Evolutionary conservation across 148 eudicot genomes (phyloP).

Genomic region (Persicaria maculosa): DNA sequence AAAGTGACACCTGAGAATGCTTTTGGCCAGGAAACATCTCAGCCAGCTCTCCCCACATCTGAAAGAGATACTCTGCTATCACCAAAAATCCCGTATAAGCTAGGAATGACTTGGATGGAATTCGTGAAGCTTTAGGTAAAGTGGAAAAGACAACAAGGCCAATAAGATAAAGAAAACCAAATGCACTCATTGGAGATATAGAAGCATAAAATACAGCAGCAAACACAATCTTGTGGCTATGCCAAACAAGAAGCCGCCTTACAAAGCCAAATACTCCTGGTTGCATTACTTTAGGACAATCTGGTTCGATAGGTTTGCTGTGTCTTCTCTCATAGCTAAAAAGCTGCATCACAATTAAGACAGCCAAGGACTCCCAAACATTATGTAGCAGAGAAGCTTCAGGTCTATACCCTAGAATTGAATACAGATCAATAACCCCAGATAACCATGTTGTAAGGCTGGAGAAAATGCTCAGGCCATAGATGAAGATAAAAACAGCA

Average conservation of each 20-base stretch:
- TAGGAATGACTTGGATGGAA: conserved; percentile 79
- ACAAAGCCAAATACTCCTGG: conserved; percentile 57
- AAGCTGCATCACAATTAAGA: conserved; percentile 95
- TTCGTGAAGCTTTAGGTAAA: conserved; percentile 76
- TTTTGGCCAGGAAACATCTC: conserved; percentile 90
- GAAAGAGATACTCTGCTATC: conserved; percentile 75
- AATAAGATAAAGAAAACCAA: conserved; percentile 79
- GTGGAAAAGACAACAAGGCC: conserved; percentile 64
- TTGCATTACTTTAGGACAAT: conserved; percentile 42
- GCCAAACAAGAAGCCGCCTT: conserved; percentile 87
- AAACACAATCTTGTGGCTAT: conserved; percentile 76
- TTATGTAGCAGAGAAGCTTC: conserved; percentile 68
- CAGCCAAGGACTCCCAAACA: conserved; percentile 85
- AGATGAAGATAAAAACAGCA: conserved; percentile 64
- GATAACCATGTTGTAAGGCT: conserved; percentile 69
- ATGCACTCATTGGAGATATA: conserved; percentile 80
- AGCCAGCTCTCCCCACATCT: conserved; percentile 85
- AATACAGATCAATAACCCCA: conserved; percentile 47
- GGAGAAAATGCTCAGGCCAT: conserved; percentile 75
- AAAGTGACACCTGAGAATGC: conserved; percentile 42
- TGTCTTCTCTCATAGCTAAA: conserved; percentile 96
- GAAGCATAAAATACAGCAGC: conserved; percentile 83
- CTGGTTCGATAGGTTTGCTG: conserved; percentile 45
- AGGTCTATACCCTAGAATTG: conserved; percentile 59
- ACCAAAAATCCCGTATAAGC: conserved; percentile 71